phyloP scores from a whole-genome alignment of 1,284 basidiomycete species.

The Trichosporon asahii region DNA sequence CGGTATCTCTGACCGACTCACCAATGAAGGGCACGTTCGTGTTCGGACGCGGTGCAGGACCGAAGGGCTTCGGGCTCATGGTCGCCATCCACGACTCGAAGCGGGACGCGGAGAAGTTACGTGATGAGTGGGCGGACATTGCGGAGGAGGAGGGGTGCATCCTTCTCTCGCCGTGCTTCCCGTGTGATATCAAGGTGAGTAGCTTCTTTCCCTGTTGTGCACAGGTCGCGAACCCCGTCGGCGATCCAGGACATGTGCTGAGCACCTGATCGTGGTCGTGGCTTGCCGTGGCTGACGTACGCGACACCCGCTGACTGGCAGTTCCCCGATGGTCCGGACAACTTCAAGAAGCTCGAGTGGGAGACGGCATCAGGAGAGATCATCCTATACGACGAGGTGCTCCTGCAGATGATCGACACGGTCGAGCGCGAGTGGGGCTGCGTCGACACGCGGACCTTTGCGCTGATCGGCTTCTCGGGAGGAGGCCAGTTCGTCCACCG shows the following conservation, averaged over 20 bases:
- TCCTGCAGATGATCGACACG: conserved; percentile 24
- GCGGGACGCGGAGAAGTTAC: conserved; percentile 21
- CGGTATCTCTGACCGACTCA: conserved; percentile 1
- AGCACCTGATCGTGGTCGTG: too few relatives aligned
- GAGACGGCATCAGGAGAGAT: conserved; percentile 11
- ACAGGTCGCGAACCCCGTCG: too few relatives aligned
- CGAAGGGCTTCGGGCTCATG: conserved; percentile 19
- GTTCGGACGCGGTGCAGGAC: not conserved
- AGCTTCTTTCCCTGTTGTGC: too few relatives aligned
- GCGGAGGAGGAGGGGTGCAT: conserved; percentile 23
- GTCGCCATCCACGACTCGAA: conserved; percentile 24
- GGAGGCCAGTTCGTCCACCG: conserved; percentile 29
- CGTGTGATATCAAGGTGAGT: conserved; percentile 22
- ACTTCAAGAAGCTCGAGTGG: conserved; percentile 26
- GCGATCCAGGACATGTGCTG: too few relatives aligned
- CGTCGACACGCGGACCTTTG: conserved; percentile 21
- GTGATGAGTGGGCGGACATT: conserved; percentile 16
- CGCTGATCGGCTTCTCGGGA: conserved; percentile 25
- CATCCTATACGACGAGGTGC: conserved; percentile 22
- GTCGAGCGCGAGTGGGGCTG: conserved; percentile 23
- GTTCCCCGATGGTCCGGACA: conserved; percentile 27
- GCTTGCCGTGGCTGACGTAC: not conserved
- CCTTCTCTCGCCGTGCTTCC: conserved; percentile 23
- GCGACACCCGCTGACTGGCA: conserved; percentile 1
- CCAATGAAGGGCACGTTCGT: not conserved